Evolutionary conservation across 139 green algal species (phyloP).

Genomic region (Eudorina sp.): DNA sequence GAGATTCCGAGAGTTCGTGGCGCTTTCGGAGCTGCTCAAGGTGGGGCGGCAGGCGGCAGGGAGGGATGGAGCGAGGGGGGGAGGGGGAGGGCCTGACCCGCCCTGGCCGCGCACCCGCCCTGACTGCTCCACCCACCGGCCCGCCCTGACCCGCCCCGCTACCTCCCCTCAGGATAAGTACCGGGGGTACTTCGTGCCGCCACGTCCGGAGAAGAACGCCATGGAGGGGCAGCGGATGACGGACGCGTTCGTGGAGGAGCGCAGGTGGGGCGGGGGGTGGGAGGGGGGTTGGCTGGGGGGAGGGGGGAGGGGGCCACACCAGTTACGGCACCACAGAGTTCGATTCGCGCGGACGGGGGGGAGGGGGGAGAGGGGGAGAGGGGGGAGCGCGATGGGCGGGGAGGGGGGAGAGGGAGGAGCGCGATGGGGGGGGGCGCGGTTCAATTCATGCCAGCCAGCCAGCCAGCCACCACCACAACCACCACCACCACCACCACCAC

Average conservation of each 20-base stretch:
- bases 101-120: too few relatives aligned
- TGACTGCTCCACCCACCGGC: neutral
- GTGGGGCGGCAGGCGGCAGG: conserved; percentile 3
- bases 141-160: neutral
- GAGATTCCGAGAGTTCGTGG: conserved; percentile 75
- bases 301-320: neutral
- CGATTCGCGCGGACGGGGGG: conserved; percentile 67
- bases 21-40: conserved; percentile 71
- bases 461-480: too few relatives aligned
- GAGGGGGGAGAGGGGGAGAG: neutral
- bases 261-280: conserved; percentile 49
- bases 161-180: conserved; percentile 51
- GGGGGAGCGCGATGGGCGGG: neutral
- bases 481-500: too few relatives aligned
- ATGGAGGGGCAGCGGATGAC: conserved; percentile 82
- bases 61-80: neutral
- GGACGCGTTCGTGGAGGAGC: conserved; percentile 88
- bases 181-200: conserved; percentile 82
- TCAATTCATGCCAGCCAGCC: too few relatives aligned
- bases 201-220: conserved; percentile 88
- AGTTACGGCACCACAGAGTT: conserved; percentile 63
- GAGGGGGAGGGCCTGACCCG: neutral
- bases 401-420: neutral
- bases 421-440: too few relatives aligned
- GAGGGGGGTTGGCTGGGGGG: neutral